Base-by-base conservation (phyloP, 1,284 basidiomycete genomes). In the Phenoliferia sp. region DNA sequence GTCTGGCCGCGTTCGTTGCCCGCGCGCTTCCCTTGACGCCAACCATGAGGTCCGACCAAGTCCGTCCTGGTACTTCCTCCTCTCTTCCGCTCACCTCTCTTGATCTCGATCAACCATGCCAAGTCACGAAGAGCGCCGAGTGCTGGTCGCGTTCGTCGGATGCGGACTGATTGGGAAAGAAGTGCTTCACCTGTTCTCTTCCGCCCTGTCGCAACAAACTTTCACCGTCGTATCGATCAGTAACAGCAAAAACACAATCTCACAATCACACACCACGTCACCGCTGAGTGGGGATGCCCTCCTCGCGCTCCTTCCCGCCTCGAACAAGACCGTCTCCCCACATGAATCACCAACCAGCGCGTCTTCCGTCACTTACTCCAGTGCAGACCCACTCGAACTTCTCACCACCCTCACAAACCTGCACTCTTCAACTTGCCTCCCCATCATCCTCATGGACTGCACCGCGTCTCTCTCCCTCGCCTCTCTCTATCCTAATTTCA, bases 381-480 rank as follows among this genome's bases (percentile, higher is more conserved):
- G 3, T 50, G 33, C 36, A 56, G 7, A 28, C 63, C 22, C 22
- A 22, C 17, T 34, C 44, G 9, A n/a, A 9, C 15, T 35, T 26
- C 2, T 16, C 28, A 9, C 65, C 75, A 77, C 63, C 67, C 61
- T 82, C 22, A 73, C 77, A 16, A 79, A 62, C 82, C 84, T 72
- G 83, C 82, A 36, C 36, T 56, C 6, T n/a, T 9, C 26, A 1
- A 62, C 15, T 12, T 81, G 86, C 31, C 77, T 79, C n/a, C 76
- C 64, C 22, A 34, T 34, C 1, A n/a, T 67, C 85, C 84, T 99
- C 26, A 88, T 98, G 64, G 95, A 99, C 80, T 95, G 94, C 79
- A 98, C 95, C 0, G 90, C 93, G 1, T 88, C 89, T 34, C 89
- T 93, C 60, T 82, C 82, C 16, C 85, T 98, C 48, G 94, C 94